Percentiles rank a stretch among this genome's conserved stretches.
Evolutionary conservation across 345 rosid genomes (phyloP).

Genomic region (Brassica rapa): DNA sequence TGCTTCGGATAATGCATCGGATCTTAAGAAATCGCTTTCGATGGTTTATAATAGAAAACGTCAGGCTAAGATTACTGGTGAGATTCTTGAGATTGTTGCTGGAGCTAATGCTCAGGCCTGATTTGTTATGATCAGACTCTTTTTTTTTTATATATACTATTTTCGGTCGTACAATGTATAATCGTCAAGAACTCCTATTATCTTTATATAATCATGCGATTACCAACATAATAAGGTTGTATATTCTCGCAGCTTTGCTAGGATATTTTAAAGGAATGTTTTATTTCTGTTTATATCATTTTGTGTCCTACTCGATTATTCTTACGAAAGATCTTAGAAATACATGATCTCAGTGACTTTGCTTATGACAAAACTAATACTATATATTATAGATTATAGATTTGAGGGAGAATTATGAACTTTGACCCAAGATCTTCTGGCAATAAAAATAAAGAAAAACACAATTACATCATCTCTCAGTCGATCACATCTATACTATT

Average conservation of each 20-base stretch:
- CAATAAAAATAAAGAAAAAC: too few relatives aligned
- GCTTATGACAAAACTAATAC: too few relatives aligned
- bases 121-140: conserved; percentile 16
- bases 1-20: conserved; percentile 82
- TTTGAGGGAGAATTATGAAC: too few relatives aligned
- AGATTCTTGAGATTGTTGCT: conserved; percentile 91
- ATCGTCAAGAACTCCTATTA: conserved; percentile 24
- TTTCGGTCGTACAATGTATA: conserved; percentile 27
- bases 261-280: conserved; percentile 16
- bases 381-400: too few relatives aligned
- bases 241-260: neutral
- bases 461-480: too few relatives aligned
- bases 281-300: neutral
- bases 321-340: neutral
- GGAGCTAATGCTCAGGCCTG: conserved; percentile 78
- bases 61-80: conserved; percentile 96
- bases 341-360: neutral
- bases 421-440: too few relatives aligned
- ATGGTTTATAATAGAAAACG: conserved; percentile 71
- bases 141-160: neutral
- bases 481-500: too few relatives aligned
- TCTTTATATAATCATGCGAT: conserved; percentile 23
- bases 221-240: conserved; percentile 16
- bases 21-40: conserved; percentile 72
- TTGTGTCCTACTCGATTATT: conserved; percentile 6